Base-by-base conservation (phyloP, 208 protist species). In the Angomonas deanei region DNA sequence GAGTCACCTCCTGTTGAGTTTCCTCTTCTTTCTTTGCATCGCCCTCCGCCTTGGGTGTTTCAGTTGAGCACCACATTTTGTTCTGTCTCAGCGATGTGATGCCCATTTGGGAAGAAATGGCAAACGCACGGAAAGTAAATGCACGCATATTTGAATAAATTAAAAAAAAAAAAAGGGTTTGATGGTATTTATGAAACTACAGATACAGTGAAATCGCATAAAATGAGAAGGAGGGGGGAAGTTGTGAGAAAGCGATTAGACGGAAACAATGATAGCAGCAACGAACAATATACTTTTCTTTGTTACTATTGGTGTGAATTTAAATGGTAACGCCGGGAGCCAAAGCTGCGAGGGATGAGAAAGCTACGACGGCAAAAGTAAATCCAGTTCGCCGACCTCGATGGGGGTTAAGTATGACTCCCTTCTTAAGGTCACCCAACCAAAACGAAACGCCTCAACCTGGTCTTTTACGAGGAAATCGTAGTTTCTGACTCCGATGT, bases 381-480 rank as follows among this genome's bases (percentile, higher is more conserved):
- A 47, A 64, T 95, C 84, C 46, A 95, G 64, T 61, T 95, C 85
- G 13, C 67, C 69, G 60, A 95, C 76, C 33, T 91, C 85, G 26
- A 95, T 78, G 3, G 88, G 76, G 17, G 83, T 92, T 79, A 95
- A 84, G 54, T 78, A 82, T 4, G 80, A 83, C 52, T 92, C 84
- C 47, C 70, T 68, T 26, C 88, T 66, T 36, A 95, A 52, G 81
- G 91, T 89, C 39, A 83, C 91, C 86, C 88, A 95, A 32, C 81
- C 82, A 73, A 88, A 95, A 27, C 88, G 78, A 75, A 95, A 95
- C 46, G 91, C 78, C 1, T 70, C 70, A 75, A 91, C 91, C 57
- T 95, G 84, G 0, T 92, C 79, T 30, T 84, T 82, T 11, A 82
- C 79, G 3, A 95, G 76, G 72, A 95, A 91, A 48, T 95, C 85